phyloP scores from a whole-genome alignment of 177 flowering plant species.

The Vitis hybrid region DNA sequence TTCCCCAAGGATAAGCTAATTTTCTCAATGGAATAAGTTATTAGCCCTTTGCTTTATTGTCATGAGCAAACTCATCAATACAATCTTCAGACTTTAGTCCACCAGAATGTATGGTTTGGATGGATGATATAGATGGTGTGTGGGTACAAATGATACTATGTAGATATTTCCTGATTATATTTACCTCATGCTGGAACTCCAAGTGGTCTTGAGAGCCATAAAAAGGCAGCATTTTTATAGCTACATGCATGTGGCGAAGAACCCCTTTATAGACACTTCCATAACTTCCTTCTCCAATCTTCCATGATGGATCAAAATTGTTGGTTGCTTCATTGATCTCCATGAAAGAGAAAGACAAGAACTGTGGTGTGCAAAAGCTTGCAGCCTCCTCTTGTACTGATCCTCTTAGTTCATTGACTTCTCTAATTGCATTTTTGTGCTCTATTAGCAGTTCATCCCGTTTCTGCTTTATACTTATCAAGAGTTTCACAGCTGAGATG shows the following conservation, averaged over 20 bases:
- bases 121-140: neutral
- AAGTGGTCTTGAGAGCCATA: slow-evolving; percentile 35
- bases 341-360: slow-evolving; percentile 41
- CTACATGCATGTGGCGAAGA: slow-evolving; percentile 45
- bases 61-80: too few species aligned
- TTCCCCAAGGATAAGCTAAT: too few species aligned
- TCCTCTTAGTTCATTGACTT: slow-evolving; percentile 23
- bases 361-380: slow-evolving; percentile 21
- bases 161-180: neutral
- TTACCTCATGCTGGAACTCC: slow-evolving; percentile 54
- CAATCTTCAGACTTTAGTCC: neutral
- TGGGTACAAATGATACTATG: neutral
- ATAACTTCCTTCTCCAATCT: slow-evolving; percentile 54
- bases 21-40: too few species aligned
- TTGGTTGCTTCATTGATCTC: slow-evolving; percentile 60
- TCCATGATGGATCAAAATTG: slow-evolving; percentile 48
- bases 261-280: slow-evolving; percentile 56
- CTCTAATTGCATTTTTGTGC: slow-evolving; percentile 37
- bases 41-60: too few species aligned
- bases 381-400: slow-evolving; percentile 14
- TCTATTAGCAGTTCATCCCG: slow-evolving; percentile 49
- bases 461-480: slow-evolving; percentile 39
- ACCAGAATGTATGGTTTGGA: neutral
- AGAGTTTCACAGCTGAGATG: slow-evolving; percentile 54
- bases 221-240: slow-evolving; percentile 60